These are phyloP conservation scores for Centrapalus pauciflorus DNA, from an alignment of 129 eudicot genomes.

Conservation along the genomic window DNA sequence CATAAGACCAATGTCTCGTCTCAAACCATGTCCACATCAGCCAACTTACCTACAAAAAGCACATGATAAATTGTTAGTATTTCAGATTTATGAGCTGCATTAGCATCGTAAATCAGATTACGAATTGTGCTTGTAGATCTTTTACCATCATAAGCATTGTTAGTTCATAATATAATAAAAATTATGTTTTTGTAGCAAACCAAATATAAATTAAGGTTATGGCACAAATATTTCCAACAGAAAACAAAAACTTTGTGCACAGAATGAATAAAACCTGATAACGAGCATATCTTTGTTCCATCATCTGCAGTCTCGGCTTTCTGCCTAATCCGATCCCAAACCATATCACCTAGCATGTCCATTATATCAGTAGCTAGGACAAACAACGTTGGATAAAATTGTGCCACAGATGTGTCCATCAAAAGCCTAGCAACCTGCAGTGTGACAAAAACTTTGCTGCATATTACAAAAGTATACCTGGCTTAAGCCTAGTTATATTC, in stretches of 20 bases:
- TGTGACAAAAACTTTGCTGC: constrained; percentile 6
- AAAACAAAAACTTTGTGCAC: not conserved
- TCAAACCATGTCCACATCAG: constrained; percentile 12
- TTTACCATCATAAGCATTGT: not conserved
- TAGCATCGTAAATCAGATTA: constrained; percentile 6
- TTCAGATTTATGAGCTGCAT: not conserved
- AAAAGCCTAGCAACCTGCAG: constrained; percentile 76
- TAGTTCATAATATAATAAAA: not conserved
- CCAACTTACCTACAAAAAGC: not conserved
- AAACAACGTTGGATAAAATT: constrained; percentile 80
- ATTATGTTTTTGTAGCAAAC: not conserved
- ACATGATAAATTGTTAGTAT: not conserved
- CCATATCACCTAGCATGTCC: constrained; percentile 84
- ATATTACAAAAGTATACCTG: constrained; percentile 9
- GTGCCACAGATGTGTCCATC: constrained; percentile 69
- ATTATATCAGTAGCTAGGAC: constrained; percentile 72
- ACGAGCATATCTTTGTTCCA: constrained; percentile 40
- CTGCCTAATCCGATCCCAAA: constrained; percentile 70
- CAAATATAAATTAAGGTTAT: not conserved
- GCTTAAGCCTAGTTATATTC: not conserved
- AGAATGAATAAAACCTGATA: constrained; percentile 42
- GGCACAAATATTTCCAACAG: not conserved
- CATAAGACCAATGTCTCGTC: not conserved
- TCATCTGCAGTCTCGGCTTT: constrained; percentile 66
- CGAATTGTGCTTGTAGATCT: not conserved